Evolutionary conservation across 139 green algal genomes (phyloP), one percentile per base, ranked within the genome.

Genomic region (Pseudopediastrum boryanum): DNA sequence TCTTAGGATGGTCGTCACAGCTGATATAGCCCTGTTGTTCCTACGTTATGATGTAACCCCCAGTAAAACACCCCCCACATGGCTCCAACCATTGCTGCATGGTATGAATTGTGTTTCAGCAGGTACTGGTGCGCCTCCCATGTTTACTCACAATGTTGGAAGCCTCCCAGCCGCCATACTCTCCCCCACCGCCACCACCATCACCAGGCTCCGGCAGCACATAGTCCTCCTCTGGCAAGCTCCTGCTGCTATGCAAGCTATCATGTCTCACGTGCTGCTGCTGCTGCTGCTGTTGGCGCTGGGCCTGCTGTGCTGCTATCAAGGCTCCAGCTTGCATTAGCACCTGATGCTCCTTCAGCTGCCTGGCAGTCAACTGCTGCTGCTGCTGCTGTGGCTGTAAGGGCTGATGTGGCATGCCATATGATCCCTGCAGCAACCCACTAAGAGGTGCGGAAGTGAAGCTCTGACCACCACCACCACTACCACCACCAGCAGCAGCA

Each of bases 231-330:
- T 69, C 58, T 39, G 6, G 31, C 6, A 31, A 8, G n/a, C n/a
- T 41, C 58, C n/a, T 66, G 31, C 5, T 10, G 58, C 58, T 42
- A 2, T 39, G n/a, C 58, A 42, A 31, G 31, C 36, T 16, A 31
- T 66, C 9, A 9, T 19, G 58, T 12, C 58, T 39, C 10, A 21
- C 35, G 29, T 69, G 61, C 61, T 69, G 61, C 61, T 27, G 61
- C 33, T 10, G 35, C 61, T 27, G 61, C 23, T 46, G 61, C 9
- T 25, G 35, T 36, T 69, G 61, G 19, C 29, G 59, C 59, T 67
- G 46, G 13, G 12, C 13, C 46, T 56, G 46, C 46, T 56, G 61
- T 69, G 61, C 61, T 69, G 61, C 61, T 69, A n/a, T n/a, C n/a
- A n/a, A n/a, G n/a, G 61, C 61, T 50, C 6, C 61, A 48, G 61